Percentiles rank a stretch among this genome's conserved stretches.
Evolutionary conservation across 75 land plant genomes (phyloP).

Genomic region (Sequoia sempervirens): DNA sequence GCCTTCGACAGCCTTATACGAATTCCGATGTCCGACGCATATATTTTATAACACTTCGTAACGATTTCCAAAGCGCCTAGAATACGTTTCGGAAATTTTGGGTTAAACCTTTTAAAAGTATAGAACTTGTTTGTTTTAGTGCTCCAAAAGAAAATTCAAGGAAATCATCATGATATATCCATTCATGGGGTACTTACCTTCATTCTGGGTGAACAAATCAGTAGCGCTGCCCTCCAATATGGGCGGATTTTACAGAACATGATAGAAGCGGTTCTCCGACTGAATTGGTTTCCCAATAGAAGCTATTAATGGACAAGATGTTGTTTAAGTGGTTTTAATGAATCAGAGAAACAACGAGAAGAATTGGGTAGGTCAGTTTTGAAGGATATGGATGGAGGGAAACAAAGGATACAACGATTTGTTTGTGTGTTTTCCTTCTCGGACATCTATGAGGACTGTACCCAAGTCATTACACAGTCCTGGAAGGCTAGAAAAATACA

Average conservation of each 20-base stretch:
- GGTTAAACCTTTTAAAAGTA: not conserved
- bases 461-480: conserved; percentile 46
- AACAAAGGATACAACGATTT: conserved; percentile 26
- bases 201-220: not conserved
- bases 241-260: not conserved
- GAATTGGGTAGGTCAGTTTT: not conserved
- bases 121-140: not conserved
- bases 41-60: not conserved
- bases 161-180: not conserved
- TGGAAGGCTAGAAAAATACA: conserved; percentile 26
- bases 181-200: not conserved
- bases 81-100: not conserved
- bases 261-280: not conserved
- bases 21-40: not conserved
- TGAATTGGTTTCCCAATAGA: not conserved
- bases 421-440: conserved; percentile 57
- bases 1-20: not conserved
- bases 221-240: not conserved
- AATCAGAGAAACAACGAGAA: not conserved
- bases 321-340: not conserved
- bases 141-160: not conserved
- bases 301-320: not conserved
- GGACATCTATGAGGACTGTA: conserved; percentile 36
- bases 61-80: not conserved
- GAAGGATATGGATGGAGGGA: conserved; percentile 11